A percentile compares a stretch with the other conserved stretches of the same genome.
Conservation (phyloP, 768 basidiomycete genomes). For the Mycena belliarum region DNA sequence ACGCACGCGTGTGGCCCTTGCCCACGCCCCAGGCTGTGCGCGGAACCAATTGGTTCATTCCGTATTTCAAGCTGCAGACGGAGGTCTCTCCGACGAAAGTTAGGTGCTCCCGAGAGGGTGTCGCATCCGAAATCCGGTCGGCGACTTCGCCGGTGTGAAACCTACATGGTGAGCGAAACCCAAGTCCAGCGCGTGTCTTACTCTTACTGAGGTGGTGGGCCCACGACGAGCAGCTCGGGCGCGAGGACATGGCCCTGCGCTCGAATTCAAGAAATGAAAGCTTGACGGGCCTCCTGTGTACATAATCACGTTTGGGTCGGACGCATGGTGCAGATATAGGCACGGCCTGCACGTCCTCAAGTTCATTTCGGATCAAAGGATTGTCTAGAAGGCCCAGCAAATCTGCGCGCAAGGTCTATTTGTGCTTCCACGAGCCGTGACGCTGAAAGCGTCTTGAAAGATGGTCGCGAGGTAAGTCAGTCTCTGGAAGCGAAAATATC, state of each 20-base stretch:
- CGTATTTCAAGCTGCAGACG: not conserved
- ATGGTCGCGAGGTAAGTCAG: not conserved
- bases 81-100: no score
- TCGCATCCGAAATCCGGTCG: not conserved
- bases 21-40: conserved; percentile 6
- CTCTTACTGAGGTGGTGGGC: not conserved
- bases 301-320: conserved; percentile 6
- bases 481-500: not conserved
- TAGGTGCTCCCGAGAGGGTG: no score
- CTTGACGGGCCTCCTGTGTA: conserved; percentile 11
- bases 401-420: not conserved
- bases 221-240: conserved; percentile 7
- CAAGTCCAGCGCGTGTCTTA: not conserved
- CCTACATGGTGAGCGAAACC: not conserved
- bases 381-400: not conserved
- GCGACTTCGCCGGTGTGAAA: not conserved
- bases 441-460: not conserved
- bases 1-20: not conserved
- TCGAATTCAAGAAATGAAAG: conserved; percentile 7
- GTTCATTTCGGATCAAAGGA: conserved; percentile 7
- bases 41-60: conserved; percentile 4
- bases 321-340: not conserved
- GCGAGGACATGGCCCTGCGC: conserved; percentile 10
- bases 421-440: not conserved
- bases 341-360: not conserved